These are phyloP conservation scores for Pseudocercospora eumusae DNA, from an alignment of 2,329 filamentous ascomycete species.

Conservation along the genomic window DNA sequence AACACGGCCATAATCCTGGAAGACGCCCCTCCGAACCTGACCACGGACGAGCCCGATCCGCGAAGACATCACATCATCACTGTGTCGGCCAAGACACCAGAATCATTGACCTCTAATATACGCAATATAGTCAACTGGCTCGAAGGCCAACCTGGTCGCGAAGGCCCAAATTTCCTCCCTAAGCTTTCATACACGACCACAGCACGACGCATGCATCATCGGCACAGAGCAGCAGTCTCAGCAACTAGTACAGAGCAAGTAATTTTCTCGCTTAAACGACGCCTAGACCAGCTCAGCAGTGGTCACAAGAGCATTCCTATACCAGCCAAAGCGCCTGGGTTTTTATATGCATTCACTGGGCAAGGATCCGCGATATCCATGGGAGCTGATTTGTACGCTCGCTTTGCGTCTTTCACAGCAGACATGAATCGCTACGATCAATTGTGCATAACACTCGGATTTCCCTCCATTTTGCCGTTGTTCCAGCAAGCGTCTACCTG, in stretches of 20 bases:
- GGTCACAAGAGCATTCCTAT: constrained; percentile 12
- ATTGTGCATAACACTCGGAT: constrained; percentile 34
- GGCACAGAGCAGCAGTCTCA: constrained; percentile 20
- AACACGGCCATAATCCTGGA: constrained; percentile 69
- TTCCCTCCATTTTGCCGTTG: constrained; percentile 36
- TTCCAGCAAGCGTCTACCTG: constrained; percentile 24
- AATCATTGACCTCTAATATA: constrained; percentile 55
- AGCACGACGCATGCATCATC: constrained; percentile 33
- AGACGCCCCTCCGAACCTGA: constrained; percentile 53
- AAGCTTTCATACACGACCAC: constrained; percentile 34
- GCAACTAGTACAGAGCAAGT: constrained; percentile 12
- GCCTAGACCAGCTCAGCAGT: not conserved
- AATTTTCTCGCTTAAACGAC: constrained; percentile 1
- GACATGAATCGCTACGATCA: constrained; percentile 37
- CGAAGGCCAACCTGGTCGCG: not conserved
- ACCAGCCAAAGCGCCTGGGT: constrained; percentile 19
- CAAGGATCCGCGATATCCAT: constrained; percentile 38
- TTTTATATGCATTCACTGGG: constrained; percentile 46
- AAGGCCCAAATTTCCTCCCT: constrained; percentile 2
- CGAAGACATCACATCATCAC: constrained; percentile 59
- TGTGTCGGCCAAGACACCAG: constrained; percentile 57
- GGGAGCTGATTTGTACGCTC: constrained; percentile 39
- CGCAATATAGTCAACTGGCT: constrained; percentile 25
- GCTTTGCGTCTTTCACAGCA: constrained; percentile 36
- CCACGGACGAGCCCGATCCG: constrained; percentile 36